These are phyloP conservation scores for Musa schizocarpa DNA, from an alignment of 176 grass and related monocot genomes.

Conservation along the genomic window DNA sequence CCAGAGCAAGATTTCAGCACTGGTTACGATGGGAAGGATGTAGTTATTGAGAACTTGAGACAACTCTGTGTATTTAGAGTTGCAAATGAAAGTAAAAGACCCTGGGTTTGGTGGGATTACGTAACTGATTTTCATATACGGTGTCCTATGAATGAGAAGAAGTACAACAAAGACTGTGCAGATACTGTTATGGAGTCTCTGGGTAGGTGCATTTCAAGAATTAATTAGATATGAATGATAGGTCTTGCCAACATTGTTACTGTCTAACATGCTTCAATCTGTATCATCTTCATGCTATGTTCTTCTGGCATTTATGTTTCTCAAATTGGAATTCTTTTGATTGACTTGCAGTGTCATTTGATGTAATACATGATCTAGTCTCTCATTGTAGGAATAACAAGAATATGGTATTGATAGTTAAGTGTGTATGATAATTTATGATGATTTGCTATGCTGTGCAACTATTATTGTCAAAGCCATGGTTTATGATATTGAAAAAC, in stretches of 20 bases:
- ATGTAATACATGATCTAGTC: background rate
- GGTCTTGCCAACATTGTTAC: constrained; percentile 5
- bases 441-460: background rate
- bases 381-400: background rate
- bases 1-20: constrained; percentile 97
- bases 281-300: background rate
- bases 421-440: background rate
- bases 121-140: constrained; percentile 97
- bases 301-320: background rate
- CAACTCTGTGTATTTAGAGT: constrained; percentile 87
- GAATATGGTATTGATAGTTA: background rate
- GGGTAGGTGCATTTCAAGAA: constrained; percentile 35
- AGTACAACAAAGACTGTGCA: constrained; percentile 92
- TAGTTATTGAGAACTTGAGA: constrained; percentile 90
- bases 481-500: background rate
- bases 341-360: background rate
- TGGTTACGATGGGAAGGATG: constrained; percentile 93
- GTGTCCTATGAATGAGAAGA: constrained; percentile 97
- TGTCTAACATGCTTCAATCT: background rate
- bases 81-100: constrained; percentile 63
- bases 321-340: background rate
- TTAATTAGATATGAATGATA: constrained; percentile 9
- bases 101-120: constrained; percentile 99
- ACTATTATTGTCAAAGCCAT: background rate
- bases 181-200: constrained; percentile 84